Evolutionary conservation across 805 yeast species (phyloP).

Genomic region (Barnettozyma sp.): DNA sequence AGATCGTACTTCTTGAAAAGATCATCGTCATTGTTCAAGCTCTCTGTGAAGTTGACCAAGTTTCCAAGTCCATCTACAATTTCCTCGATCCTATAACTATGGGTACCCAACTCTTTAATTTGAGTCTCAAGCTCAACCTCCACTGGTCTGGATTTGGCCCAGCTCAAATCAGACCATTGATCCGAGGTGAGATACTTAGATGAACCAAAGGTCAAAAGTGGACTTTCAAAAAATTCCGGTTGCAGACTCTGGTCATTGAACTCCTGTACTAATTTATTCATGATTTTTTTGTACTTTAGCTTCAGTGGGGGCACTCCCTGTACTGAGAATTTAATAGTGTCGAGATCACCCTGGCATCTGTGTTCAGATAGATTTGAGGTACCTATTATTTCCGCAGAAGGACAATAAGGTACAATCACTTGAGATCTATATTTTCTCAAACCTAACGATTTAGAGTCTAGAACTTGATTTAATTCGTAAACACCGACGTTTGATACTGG

Average conservation of each 20-base stretch:
- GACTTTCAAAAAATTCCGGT: constrained; percentile 47
- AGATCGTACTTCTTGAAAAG: constrained; percentile 30
- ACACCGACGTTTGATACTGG: constrained; percentile 67
- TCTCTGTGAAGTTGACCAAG: constrained; percentile 34
- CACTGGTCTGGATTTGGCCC: constrained; percentile 38
- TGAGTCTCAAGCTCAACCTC: constrained; percentile 37
- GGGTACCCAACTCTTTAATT: constrained; percentile 41
- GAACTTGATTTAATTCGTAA: constrained; percentile 63
- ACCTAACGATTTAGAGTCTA: constrained; percentile 56
- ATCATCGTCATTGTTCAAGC: constrained; percentile 24
- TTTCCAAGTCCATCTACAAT: constrained; percentile 67
- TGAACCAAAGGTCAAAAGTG: constrained; percentile 33
- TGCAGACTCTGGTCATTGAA: constrained; percentile 38
- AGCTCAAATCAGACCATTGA: constrained; percentile 34
- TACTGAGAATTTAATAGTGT: constrained; percentile 45
- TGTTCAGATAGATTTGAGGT: constrained; percentile 31
- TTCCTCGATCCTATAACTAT: constrained; percentile 49
- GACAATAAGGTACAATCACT: constrained; percentile 69
- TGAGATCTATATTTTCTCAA: constrained; percentile 56
- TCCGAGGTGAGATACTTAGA: constrained; percentile 23
- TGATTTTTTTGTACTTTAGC: constrained; percentile 45
- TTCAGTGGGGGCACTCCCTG: constrained; percentile 77
- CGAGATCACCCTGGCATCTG: constrained; percentile 58
- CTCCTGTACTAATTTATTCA: constrained; percentile 30
- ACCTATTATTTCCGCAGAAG: constrained; percentile 50